Evolutionary conservation across 805 yeast species (phyloP).

Genomic region (Kuraishia capsulata): DNA sequence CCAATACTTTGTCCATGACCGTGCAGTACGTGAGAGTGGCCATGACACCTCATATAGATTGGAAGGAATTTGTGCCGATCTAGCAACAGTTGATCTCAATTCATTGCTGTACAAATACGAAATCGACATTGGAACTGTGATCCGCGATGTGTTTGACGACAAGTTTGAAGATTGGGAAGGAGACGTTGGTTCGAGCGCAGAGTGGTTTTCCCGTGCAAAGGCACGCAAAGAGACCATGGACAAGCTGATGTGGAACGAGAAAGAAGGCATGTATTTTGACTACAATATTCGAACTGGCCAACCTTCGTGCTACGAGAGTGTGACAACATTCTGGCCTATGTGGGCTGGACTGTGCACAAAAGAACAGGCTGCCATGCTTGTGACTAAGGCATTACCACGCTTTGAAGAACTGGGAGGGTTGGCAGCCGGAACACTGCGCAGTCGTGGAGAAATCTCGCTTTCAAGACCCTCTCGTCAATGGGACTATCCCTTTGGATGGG

Average conservation of each 20-base stretch:
- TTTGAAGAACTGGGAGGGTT: conserved; percentile 87
- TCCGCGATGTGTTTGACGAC: conserved; percentile 48
- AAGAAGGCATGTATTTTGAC: conserved; percentile 72
- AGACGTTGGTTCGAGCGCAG: conserved; percentile 29
- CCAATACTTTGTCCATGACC: conserved; percentile 80
- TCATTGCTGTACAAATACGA: conserved; percentile 86
- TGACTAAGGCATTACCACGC: conserved; percentile 47
- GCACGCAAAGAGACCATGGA: conserved; percentile 46
- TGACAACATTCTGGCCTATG: conserved; percentile 86
- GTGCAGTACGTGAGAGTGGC: conserved; percentile 94
- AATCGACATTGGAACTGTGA: conserved; percentile 62
- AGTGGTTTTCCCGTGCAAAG: conserved; percentile 58
- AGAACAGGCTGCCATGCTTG: conserved; percentile 60
- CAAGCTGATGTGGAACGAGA: conserved; percentile 77
- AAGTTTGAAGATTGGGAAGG: conserved; percentile 29
- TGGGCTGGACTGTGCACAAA: conserved; percentile 69
- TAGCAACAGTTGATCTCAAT: conserved; percentile 88
- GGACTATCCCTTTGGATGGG: conserved; percentile 99
- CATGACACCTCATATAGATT: conserved; percentile 90
- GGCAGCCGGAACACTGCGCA: conserved; percentile 69
- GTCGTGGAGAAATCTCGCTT: conserved; percentile 63
- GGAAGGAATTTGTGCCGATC: conserved; percentile 80
- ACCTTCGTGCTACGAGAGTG: conserved; percentile 68
- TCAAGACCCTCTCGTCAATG: conserved; percentile 87
- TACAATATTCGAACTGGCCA: conserved; percentile 53